phyloP scores from a whole-genome alignment of 768 basidiomycete genomes.

The Auricularia cornea region DNA sequence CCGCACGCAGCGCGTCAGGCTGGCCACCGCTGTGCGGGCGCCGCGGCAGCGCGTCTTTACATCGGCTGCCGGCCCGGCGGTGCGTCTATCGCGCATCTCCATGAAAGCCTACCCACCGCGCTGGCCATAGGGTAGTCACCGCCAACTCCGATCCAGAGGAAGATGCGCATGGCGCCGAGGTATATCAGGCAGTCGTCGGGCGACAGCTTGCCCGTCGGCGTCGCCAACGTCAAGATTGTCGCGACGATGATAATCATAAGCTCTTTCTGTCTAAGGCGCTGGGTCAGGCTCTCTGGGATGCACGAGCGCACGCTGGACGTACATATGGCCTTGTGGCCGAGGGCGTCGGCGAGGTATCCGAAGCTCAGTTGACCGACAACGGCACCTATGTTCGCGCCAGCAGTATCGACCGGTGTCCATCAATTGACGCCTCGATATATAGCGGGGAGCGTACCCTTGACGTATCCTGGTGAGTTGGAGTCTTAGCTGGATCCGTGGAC shows the following conservation, averaged over 20 bases:
- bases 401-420: neutral
- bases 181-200: slow-evolving; percentile 50
- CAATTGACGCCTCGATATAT: too few relatives aligned
- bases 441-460: slow-evolving; percentile 30
- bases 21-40: too few relatives aligned
- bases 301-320: slow-evolving; percentile 12
- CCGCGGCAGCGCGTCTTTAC: too few relatives aligned
- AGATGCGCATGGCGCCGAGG: slow-evolving; percentile 55
- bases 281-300: neutral
- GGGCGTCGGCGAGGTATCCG: slow-evolving; percentile 58
- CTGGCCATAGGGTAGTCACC: slow-evolving; percentile 78
- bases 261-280: slow-evolving; percentile 52
- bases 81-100: too few relatives aligned
- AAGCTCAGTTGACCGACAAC: slow-evolving; percentile 63
- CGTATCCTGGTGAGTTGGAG: slow-evolving; percentile 26
- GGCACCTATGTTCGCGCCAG: slow-evolving; percentile 56
- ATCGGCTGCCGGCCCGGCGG: too few relatives aligned
- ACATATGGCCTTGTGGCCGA: slow-evolving; percentile 67
- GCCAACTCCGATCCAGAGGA: slow-evolving; percentile 71
- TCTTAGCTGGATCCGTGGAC: neutral
- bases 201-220: slow-evolving; percentile 52
- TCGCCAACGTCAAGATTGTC: slow-evolving; percentile 60
- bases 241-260: slow-evolving; percentile 74
- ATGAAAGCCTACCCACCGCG: too few relatives aligned
- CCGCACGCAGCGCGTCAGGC: too few relatives aligned